Evolutionary conservation across 2,329 filamentous ascomycete species (phyloP).

Genomic region (Chaetothyriales sp.): DNA sequence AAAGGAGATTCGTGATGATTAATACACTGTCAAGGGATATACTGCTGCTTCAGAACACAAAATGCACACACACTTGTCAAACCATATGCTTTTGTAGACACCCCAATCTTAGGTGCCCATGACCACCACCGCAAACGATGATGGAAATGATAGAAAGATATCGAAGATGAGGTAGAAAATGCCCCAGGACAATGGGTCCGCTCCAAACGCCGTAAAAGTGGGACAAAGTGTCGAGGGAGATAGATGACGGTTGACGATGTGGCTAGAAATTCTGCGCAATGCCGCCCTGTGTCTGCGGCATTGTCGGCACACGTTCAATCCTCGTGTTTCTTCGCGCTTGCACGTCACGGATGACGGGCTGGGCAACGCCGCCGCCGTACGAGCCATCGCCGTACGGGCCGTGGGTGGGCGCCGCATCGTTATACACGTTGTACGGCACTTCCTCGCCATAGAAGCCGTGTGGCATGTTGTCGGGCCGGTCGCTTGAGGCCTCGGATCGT

Average conservation of each 20-base stretch:
- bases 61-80: neutral
- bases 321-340: conserved; percentile 82
- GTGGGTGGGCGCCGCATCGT: conserved; percentile 28
- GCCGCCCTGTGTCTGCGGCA: conserved; percentile 67
- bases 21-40: neutral
- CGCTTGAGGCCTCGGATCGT: conserved; percentile 48
- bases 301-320: conserved; percentile 81
- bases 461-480: conserved; percentile 34
- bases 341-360: conserved; percentile 86
- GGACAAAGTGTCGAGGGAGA: neutral
- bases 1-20: neutral
- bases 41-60: neutral
- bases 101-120: neutral
- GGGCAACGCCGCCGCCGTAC: conserved; percentile 38
- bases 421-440: conserved; percentile 39
- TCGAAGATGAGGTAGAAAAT: neutral
- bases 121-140: neutral
- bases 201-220: neutral
- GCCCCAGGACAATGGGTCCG: no score
- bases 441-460: conserved; percentile 41
- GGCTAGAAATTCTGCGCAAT: conserved; percentile 90
- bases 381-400: conserved; percentile 43
- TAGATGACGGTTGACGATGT: neutral
- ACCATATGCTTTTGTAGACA: neutral
- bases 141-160: no score